Evolutionary conservation across 306 rosid species (phyloP).

Genomic region (Vigna trinervia): DNA sequence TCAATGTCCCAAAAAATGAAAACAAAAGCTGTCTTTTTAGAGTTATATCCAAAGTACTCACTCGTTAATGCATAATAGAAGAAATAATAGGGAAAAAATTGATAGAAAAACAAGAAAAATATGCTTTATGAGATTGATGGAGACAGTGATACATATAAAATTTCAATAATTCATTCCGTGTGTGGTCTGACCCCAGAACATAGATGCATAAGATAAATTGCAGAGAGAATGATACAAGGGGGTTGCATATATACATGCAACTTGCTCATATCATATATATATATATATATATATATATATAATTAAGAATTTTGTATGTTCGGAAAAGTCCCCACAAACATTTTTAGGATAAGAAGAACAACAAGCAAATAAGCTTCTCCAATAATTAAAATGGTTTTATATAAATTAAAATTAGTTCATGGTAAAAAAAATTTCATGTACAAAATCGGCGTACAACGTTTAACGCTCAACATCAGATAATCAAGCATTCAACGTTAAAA

Average conservation of each 20-base stretch:
- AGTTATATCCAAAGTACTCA: background rate
- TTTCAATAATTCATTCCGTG: slow-evolving; percentile 29
- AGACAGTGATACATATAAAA: background rate
- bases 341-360: no score
- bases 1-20: background rate
- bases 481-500: no score
- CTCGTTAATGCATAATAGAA: background rate
- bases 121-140: slow-evolving; percentile 4
- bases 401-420: no score
- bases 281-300: background rate
- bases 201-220: slow-evolving; percentile 1
- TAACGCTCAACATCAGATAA: no score
- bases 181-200: background rate
- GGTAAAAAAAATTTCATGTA: no score
- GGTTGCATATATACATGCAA: background rate
- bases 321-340: no score
- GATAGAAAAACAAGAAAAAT: background rate
- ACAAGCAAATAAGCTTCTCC: no score
- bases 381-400: no score
- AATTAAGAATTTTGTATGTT: background rate
- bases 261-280: background rate
- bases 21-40: background rate
- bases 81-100: background rate
- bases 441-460: no score
- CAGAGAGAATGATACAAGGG: slow-evolving; percentile 2